Percentiles rank a stretch among this genome's conserved stretches.
These are phyloP conservation scores for Cokeromyces recurvatus DNA, from an alignment of 371 early-diverging fungal genomes.

Conservation along the genomic window DNA sequence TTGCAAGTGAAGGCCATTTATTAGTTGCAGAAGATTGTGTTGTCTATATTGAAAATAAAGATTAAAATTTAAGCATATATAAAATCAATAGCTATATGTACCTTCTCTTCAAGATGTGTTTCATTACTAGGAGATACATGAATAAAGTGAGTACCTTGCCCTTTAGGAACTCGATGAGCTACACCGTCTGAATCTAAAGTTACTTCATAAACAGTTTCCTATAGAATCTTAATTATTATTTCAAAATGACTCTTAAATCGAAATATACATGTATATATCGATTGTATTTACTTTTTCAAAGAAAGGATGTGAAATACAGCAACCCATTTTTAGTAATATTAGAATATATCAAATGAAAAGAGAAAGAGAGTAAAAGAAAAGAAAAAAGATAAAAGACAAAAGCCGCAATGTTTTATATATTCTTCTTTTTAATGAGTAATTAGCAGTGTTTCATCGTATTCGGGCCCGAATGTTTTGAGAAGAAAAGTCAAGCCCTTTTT, in stretches of 20 bases:
- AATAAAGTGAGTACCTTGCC: constrained; percentile 45
- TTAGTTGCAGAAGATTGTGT: too few relatives aligned
- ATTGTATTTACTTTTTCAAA: constrained; percentile 21
- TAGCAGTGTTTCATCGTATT: constrained; percentile 4
- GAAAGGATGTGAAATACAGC: constrained; percentile 29
- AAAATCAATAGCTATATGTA: too few relatives aligned
- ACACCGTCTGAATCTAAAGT: constrained; percentile 38
- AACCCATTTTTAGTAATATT: constrained; percentile 23
- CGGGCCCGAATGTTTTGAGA: constrained; percentile 11
- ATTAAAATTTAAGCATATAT: too few relatives aligned
- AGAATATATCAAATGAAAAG: background rate
- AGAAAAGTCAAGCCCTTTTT: background rate
- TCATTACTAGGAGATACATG: constrained; percentile 34
- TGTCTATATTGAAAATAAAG: too few relatives aligned
- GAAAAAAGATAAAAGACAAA: background rate
- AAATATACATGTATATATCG: background rate
- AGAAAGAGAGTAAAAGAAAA: constrained; percentile 6
- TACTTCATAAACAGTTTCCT: constrained; percentile 45
- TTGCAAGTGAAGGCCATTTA: too few relatives aligned
- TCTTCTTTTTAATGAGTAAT: too few relatives aligned
- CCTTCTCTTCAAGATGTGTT: constrained; percentile 35
- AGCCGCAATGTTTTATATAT: too few relatives aligned
- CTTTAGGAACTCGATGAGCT: constrained; percentile 39
- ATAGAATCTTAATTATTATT: too few relatives aligned
- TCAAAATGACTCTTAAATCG: too few relatives aligned